phyloP scores from a whole-genome alignment of 371 early-diverging fungal genomes.

The Cladochytrium tenue region DNA sequence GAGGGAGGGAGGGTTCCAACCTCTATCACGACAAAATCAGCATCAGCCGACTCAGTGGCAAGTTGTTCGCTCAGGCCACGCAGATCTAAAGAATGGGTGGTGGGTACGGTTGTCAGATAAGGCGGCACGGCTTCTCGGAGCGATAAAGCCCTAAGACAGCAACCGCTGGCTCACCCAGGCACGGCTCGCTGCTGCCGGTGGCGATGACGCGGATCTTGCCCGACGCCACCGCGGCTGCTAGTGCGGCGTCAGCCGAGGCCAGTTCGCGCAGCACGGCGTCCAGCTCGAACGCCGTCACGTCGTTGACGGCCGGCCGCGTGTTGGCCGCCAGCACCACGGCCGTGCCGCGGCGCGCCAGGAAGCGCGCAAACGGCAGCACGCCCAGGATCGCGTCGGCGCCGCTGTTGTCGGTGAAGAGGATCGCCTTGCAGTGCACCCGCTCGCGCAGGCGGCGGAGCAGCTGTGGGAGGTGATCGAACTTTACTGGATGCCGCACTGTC shows the following conservation, averaged over 20 bases:
- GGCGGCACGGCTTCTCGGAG: neutral
- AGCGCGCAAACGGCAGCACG: constrained; percentile 67
- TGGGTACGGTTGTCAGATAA: neutral
- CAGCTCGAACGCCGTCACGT: constrained; percentile 66
- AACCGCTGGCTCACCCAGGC: constrained; percentile 38
- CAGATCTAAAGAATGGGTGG: constrained; percentile 43
- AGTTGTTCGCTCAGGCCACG: constrained; percentile 58
- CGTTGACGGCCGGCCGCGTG: constrained; percentile 69
- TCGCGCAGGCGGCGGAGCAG: constrained; percentile 43
- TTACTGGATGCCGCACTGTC: constrained; percentile 40
- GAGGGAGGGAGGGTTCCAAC: too few species aligned
- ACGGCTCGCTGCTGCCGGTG: constrained; percentile 68
- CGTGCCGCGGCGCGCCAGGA: constrained; percentile 47
- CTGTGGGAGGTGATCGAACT: constrained; percentile 39
- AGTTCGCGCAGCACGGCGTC: constrained; percentile 40
- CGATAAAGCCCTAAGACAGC: neutral
- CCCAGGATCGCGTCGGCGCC: constrained; percentile 71
- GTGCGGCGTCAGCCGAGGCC: constrained; percentile 36
- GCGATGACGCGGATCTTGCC: constrained; percentile 51
- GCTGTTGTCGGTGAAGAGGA: constrained; percentile 74
- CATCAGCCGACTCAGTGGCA: constrained; percentile 40
- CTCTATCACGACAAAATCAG: constrained; percentile 71
- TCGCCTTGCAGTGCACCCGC: constrained; percentile 47
- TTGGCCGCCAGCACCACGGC: constrained; percentile 70
- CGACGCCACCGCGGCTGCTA: constrained; percentile 28